phyloP scores from a whole-genome alignment of 192 early-diverging fungal species.

The Entrophospora sp. region DNA sequence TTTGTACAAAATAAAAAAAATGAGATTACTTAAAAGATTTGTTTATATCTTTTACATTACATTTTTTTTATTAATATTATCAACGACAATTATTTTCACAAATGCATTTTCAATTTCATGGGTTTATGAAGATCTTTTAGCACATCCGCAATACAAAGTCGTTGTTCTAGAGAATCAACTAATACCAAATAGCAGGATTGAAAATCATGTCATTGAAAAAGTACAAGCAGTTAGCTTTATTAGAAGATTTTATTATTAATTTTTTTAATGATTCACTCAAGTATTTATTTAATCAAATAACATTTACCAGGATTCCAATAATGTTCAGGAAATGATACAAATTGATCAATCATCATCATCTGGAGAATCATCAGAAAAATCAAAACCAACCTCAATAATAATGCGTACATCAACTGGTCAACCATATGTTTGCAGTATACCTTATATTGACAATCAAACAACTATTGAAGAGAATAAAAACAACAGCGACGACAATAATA shows the following conservation, averaged over 20 bases:
- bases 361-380: not conserved
- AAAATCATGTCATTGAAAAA: not conserved
- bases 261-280: too few species aligned
- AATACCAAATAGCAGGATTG: not conserved
- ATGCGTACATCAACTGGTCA: slow-evolving; percentile 36
- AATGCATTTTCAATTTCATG: slow-evolving; percentile 21
- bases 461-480: slow-evolving; percentile 8
- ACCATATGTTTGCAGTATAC: slow-evolving; percentile 47
- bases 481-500: too few species aligned
- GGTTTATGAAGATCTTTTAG: slow-evolving; percentile 39
- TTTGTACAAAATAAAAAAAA: too few species aligned
- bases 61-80: not conserved
- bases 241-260: too few species aligned
- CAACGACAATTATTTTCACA: not conserved
- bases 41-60: too few species aligned
- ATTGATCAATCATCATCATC: too few species aligned
- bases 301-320: too few species aligned
- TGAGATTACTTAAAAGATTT: too few species aligned
- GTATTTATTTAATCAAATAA: too few species aligned
- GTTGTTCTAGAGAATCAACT: not conserved
- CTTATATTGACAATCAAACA: slow-evolving; percentile 28
- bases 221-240: not conserved
- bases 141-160: slow-evolving; percentile 40
- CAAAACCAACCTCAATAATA: slow-evolving; percentile 21
- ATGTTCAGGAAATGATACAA: too few species aligned